Conservation (phyloP, 768 basidiomycete species). For the Calocera cornea region DNA sequence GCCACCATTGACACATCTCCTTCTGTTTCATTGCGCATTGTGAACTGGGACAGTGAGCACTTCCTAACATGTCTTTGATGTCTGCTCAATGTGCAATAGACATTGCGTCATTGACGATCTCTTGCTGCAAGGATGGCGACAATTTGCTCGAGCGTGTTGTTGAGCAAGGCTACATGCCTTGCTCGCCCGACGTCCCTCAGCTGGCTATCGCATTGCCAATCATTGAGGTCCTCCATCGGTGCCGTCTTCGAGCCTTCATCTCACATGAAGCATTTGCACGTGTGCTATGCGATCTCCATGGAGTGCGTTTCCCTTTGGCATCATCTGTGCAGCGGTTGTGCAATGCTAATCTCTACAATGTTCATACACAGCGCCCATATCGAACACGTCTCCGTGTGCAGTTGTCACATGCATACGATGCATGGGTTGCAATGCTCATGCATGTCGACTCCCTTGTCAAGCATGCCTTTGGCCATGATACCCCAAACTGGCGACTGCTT, state of each 20-base stretch:
- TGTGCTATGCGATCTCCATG: neutral
- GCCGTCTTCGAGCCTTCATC: neutral
- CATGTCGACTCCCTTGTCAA: neutral
- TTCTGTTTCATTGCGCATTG: neutral
- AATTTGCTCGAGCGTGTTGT: neutral
- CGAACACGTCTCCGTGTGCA: neutral
- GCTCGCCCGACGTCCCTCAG: neutral
- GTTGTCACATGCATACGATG: neutral
- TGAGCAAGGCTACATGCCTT: neutral
- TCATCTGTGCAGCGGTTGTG: no score
- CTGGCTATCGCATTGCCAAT: neutral
- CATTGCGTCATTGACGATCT: neutral
- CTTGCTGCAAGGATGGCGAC: neutral
- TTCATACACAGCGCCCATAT: neutral
- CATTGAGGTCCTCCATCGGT: neutral
- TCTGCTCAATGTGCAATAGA: neutral
- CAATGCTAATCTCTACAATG: neutral
- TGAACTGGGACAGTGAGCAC: neutral
- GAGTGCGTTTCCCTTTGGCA: neutral
- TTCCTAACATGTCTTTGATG: neutral
- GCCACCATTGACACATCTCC: neutral
- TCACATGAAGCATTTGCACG: neutral
- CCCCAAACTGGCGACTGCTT: neutral
- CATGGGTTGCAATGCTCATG: neutral
- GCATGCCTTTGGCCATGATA: neutral